phyloP scores from a whole-genome alignment of 2,329 filamentous ascomycete genomes.

The Colletotrichum brevisporum region DNA sequence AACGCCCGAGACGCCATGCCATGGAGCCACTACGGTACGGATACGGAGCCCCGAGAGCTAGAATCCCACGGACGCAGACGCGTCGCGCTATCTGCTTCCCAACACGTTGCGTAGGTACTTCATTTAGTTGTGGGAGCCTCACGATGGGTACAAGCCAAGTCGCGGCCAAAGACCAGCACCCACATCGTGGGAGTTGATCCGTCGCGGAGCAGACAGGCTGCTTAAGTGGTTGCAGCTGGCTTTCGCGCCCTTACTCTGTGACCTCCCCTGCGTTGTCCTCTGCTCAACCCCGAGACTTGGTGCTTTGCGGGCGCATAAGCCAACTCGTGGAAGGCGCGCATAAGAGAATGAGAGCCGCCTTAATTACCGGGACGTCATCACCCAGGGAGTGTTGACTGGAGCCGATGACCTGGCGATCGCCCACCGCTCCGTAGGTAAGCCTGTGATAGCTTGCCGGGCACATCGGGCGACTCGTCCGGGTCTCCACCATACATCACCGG shows the following conservation, averaged over 20 bases:
- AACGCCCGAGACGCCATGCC: conserved; percentile 1
- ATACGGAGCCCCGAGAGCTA: background rate
- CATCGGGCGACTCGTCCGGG: no score
- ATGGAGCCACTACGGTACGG: background rate
- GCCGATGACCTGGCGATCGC: no score
- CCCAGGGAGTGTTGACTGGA: no score
- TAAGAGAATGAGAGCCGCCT: background rate
- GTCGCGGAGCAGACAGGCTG: conserved; percentile 19
- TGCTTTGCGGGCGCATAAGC: background rate
- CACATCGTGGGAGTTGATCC: conserved; percentile 10
- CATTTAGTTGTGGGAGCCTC: no score
- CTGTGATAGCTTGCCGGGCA: no score
- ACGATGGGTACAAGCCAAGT: background rate
- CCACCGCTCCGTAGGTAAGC: no score
- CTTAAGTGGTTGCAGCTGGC: conserved; percentile 36
- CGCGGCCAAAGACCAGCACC: background rate
- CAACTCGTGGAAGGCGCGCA: background rate
- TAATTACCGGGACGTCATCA: background rate
- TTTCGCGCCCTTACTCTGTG: conserved; percentile 13
- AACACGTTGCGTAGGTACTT: no score
- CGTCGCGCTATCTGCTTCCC: conserved; percentile 1
- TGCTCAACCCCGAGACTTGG: no score
- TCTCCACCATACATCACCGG: no score
- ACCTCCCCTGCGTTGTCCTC: no score
- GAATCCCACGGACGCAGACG: conserved; percentile 17